A percentile compares a stretch with the other conserved stretches of the same genome.
Conservation (phyloP, 176 grass and related monocot genomes). For the Melocanna baccifera region DNA sequence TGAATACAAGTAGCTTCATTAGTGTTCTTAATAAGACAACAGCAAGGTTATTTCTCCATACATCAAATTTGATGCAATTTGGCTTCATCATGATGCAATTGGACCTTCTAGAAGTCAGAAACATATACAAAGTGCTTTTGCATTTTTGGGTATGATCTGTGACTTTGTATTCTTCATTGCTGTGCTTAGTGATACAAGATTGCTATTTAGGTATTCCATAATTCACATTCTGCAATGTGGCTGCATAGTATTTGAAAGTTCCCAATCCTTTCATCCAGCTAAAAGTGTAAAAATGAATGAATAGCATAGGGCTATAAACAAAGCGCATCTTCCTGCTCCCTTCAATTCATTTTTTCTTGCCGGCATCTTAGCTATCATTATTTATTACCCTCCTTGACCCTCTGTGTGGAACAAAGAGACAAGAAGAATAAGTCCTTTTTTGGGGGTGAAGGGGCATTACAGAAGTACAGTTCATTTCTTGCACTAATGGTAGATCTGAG, state of each 20-base stretch:
- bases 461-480: conserved; percentile 18
- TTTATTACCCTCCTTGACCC: conserved; percentile 30
- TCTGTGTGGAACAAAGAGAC: conserved; percentile 41
- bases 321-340: conserved; percentile 8
- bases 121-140: not conserved
- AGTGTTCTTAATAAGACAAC: not conserved
- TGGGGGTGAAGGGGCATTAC: conserved; percentile 1
- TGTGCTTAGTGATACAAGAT: conserved; percentile 11
- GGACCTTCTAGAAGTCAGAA: conserved; percentile 6
- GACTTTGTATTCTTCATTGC: not conserved
- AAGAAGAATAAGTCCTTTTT: conserved; percentile 28
- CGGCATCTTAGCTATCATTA: conserved; percentile 29
- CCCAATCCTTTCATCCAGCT: conserved; percentile 12
- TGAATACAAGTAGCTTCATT: conserved; percentile 2
- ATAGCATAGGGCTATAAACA: conserved; percentile 3
- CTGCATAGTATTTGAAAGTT: conserved; percentile 13
- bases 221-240: not conserved
- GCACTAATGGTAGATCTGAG: conserved; percentile 3
- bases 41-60: not conserved
- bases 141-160: not conserved
- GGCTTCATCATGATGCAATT: not conserved
- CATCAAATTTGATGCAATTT: conserved; percentile 22
- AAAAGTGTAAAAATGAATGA: not conserved
- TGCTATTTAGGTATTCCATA: not conserved
- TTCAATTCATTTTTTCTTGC: conserved; percentile 19